These are phyloP conservation scores for Coemansia sp. DNA, from an alignment of 192 early-diverging fungal genomes.

Conservation along the genomic window DNA sequence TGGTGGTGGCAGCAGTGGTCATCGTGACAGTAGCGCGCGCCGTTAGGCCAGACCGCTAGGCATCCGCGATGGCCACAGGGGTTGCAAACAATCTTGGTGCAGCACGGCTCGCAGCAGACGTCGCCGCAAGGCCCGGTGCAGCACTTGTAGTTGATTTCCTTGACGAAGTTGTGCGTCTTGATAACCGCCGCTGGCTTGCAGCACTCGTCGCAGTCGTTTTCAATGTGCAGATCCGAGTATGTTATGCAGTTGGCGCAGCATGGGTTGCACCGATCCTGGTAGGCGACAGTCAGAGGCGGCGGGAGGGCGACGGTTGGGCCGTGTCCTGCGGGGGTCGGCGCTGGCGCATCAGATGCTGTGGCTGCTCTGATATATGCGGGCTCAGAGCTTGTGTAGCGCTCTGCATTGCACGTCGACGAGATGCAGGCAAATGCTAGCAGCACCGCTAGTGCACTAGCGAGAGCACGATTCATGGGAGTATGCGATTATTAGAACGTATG, in stretches of 20 bases:
- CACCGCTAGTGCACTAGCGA: conserved; percentile 27
- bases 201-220: conserved; percentile 50
- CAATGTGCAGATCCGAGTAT: conserved; percentile 49
- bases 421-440: conserved; percentile 21
- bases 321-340: conserved; percentile 10
- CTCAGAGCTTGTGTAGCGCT: conserved; percentile 25
- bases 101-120: conserved; percentile 52
- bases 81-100: conserved; percentile 55
- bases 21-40: conserved; percentile 32
- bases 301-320: conserved; percentile 38
- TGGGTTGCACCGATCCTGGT: conserved; percentile 53
- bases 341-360: conserved; percentile 9
- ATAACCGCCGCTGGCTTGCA: conserved; percentile 55
- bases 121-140: conserved; percentile 55
- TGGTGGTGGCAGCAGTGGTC: conserved; percentile 19
- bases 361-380: conserved; percentile 15
- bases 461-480: conserved; percentile 23
- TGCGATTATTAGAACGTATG: background rate
- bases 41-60: conserved; percentile 40
- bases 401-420: conserved; percentile 15
- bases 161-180: conserved; percentile 55
- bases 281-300: conserved; percentile 48
- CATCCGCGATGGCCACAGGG: conserved; percentile 32
- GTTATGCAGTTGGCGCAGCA: conserved; percentile 53
- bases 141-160: conserved; percentile 57